Conservation (phyloP, 805 yeast species). For the Hanseniaspora pseudoguilliermondii region DNA sequence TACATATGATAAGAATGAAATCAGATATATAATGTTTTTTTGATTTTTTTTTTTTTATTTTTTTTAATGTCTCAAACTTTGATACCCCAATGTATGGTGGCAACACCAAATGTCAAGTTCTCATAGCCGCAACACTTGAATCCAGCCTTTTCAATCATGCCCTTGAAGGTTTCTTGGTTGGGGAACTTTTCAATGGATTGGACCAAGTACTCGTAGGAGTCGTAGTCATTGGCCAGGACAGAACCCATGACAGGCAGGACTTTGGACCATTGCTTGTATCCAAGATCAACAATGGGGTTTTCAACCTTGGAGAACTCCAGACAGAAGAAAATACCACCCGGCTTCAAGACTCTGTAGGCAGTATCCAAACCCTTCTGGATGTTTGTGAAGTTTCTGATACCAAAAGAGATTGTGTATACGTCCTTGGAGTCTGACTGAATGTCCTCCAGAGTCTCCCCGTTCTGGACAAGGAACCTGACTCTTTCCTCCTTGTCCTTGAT, state of each 20-base stretch:
- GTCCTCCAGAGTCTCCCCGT: conserved; percentile 78
- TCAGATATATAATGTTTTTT: neutral
- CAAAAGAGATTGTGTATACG: conserved; percentile 91
- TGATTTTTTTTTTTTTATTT: neutral
- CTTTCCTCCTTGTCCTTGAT: conserved; percentile 47
- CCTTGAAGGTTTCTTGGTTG: conserved; percentile 75
- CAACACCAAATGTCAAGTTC: conserved; percentile 84
- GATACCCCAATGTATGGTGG: conserved; percentile 91
- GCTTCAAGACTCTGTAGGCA: conserved; percentile 91
- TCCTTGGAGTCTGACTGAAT: conserved; percentile 83
- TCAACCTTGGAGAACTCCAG: conserved; percentile 88
- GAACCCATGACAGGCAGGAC: conserved; percentile 91
- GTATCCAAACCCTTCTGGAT: conserved; percentile 86
- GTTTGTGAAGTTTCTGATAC: conserved; percentile 91
- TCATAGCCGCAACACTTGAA: conserved; percentile 91
- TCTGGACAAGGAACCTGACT: conserved; percentile 72
- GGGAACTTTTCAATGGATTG: conserved; percentile 91
- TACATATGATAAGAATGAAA: neutral
- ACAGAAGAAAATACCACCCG: conserved; percentile 96
- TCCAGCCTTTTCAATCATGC: conserved; percentile 90
- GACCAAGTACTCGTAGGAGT: conserved; percentile 89
- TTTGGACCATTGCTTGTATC: conserved; percentile 80
- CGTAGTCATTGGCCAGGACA: conserved; percentile 86
- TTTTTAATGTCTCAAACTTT: conserved; percentile 41
- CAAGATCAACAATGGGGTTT: conserved; percentile 56